Evolutionary conservation across 1,284 basidiomycete genomes (phyloP), one percentile per base, ranked within the genome.

Genomic region (Thelephora terrestris): DNA sequence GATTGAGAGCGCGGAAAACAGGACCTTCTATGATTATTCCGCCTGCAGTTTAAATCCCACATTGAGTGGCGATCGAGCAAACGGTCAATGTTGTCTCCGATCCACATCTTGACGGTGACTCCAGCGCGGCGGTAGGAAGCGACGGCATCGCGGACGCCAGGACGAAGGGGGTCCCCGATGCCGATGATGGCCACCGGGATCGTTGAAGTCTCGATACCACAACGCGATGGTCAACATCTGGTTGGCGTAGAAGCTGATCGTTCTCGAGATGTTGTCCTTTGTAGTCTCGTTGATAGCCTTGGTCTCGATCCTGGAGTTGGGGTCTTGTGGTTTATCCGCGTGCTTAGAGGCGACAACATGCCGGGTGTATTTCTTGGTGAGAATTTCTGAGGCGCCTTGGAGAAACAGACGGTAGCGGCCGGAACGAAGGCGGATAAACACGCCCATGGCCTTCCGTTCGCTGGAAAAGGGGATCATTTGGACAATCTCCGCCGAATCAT

Each of bases 21-120:
- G 95, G 93, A 0, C 95, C 95, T 62, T 99, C 94, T 89, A 98
- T 96, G 66, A 98, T 88, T 58, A 97, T 81, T 43, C 94, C 94
- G 35, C 92, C 93, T 1, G 85, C 69, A 6, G 84, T 87, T 67
- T 88, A 96, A 64, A 98, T 97, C 39, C 94, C 93, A 62, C 94
- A 98, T 62, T 98, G 95, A 6, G 78, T 76, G 34, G 95, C 94
- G 58, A 99, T 99, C 6, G 94, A 97, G 23, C 89, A 79, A 38
- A 91, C 90, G 6, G 92, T 95, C 76, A 44, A 94, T 90, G 58
- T 98, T 99, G 69, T 99, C 95, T 61, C 94, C 95, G 0, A 96
- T 98, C 65, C 92, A 96, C 94, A 99, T 99, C n/a, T n/a, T n/a
- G n/a, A n/a, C n/a, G n/a, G n/a, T n/a, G n/a, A n/a, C n/a, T n/a